phyloP scores from a whole-genome alignment of 2,329 filamentous ascomycete species.

The Aspergillus pseudotamarii region DNA sequence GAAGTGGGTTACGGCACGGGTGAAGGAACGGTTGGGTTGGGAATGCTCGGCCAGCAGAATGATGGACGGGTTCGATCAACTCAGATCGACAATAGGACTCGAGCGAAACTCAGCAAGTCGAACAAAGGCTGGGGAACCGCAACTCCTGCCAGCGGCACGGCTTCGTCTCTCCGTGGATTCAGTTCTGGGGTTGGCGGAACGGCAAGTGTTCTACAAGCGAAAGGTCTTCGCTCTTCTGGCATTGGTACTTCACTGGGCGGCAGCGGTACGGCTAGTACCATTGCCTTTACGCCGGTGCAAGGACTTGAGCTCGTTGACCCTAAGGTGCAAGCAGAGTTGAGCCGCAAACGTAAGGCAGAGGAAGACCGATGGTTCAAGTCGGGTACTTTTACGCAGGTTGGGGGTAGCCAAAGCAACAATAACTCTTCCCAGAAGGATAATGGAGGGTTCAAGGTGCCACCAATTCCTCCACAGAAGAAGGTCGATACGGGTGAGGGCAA shows the following conservation, averaged over 20 bases:
- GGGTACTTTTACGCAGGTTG: slow-evolving; percentile 92
- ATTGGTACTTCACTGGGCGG: slow-evolving; percentile 72
- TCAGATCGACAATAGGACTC: slow-evolving; percentile 90
- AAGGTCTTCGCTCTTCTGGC: slow-evolving; percentile 78
- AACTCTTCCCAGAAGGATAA: slow-evolving; percentile 44
- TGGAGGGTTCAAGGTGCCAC: slow-evolving; percentile 80
- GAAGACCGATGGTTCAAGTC: slow-evolving; percentile 97
- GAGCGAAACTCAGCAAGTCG: slow-evolving; percentile 90
- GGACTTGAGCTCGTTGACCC: slow-evolving; percentile 94
- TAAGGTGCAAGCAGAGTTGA: slow-evolving; percentile 84
- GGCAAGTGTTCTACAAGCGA: slow-evolving; percentile 71
- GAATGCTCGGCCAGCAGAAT: slow-evolving; percentile 90
- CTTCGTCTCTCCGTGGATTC: slow-evolving; percentile 81
- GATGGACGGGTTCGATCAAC: slow-evolving; percentile 85
- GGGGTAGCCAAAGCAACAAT: slow-evolving; percentile 36
- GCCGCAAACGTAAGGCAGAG: slow-evolving; percentile 87
- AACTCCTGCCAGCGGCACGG: slow-evolving; percentile 62
- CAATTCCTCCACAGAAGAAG: slow-evolving; percentile 73
- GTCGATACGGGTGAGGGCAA: slow-evolving; percentile 65
- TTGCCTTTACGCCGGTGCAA: slow-evolving; percentile 93
- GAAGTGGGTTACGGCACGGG: slow-evolving; percentile 89
- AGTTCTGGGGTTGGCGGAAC: slow-evolving; percentile 66
- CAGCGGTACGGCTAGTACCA: slow-evolving; percentile 77
- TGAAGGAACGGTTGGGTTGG: slow-evolving; percentile 82
- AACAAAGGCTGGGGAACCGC: slow-evolving; percentile 88